Conservation (phyloP, 75 land plant genomes). For the Chamaecyparis obtusa region DNA sequence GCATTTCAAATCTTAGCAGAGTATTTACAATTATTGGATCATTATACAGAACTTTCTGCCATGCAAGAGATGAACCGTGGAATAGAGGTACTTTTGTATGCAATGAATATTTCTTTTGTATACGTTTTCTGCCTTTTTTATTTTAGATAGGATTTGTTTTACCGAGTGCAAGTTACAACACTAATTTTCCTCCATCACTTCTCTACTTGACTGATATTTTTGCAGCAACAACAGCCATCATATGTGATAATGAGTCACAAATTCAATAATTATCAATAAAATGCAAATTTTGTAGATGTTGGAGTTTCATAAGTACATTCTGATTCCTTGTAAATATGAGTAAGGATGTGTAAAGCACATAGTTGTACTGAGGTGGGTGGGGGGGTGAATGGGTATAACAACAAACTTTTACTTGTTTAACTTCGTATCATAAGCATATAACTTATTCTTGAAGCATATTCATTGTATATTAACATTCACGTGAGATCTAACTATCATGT, state of each 20-base stretch:
- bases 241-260: not conserved
- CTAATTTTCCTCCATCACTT: not conserved
- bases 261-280: not conserved
- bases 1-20: slow-evolving; percentile 78
- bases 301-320: not conserved
- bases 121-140: not conserved
- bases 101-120: not conserved
- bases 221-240: not conserved
- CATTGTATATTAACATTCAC: no score
- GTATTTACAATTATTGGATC: slow-evolving; percentile 85
- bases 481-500: no score
- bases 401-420: no score
- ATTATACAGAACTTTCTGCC: slow-evolving; percentile 69
- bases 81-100: slow-evolving; percentile 65
- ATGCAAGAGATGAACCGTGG: slow-evolving; percentile 83
- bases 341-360: no score
- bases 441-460: no score
- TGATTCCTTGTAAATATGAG: not conserved
- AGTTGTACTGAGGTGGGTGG: no score
- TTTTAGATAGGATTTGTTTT: not conserved
- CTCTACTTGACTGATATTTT: not conserved
- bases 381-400: no score
- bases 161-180: not conserved
- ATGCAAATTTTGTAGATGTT: not conserved
- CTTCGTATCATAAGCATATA: no score